Percentiles rank a stretch among this genome's conserved stretches.
phyloP scores from a whole-genome alignment of 768 basidiomycete genomes.

The Suillus decipiens region DNA sequence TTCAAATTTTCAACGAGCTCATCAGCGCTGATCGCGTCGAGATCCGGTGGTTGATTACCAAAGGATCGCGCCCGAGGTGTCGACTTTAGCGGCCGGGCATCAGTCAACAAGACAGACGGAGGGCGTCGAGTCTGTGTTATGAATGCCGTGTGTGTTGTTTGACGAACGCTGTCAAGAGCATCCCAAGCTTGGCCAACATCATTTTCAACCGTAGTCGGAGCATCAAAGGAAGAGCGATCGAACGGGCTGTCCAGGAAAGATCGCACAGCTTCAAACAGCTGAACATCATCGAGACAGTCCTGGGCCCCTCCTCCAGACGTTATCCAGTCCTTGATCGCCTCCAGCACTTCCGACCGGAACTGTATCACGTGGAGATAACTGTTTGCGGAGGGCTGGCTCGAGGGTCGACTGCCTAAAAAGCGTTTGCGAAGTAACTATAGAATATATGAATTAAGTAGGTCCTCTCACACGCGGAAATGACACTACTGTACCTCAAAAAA shows the following conservation, averaged over 20 bases:
- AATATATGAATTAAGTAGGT: background rate
- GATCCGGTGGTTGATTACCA: slow-evolving; percentile 53
- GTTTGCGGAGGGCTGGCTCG: slow-evolving; percentile 42
- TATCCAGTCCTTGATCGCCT: slow-evolving; percentile 72
- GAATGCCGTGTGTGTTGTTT: slow-evolving; percentile 47
- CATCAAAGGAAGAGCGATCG: slow-evolving; percentile 52
- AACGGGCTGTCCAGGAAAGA: slow-evolving; percentile 58
- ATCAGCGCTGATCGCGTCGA: slow-evolving; percentile 64
- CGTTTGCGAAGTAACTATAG: slow-evolving; percentile 73
- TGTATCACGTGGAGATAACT: slow-evolving; percentile 48
- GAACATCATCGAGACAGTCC: slow-evolving; percentile 72
- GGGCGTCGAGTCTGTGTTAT: slow-evolving; percentile 64
- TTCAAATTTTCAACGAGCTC: slow-evolving; percentile 80
- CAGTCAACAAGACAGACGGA: slow-evolving; percentile 31
- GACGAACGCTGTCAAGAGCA: slow-evolving; percentile 44
- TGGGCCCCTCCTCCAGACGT: slow-evolving; percentile 73
- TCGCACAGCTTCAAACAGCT: slow-evolving; percentile 58
- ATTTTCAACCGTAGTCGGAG: slow-evolving; percentile 36
- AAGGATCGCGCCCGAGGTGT: slow-evolving; percentile 22
- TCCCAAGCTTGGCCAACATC: slow-evolving; percentile 50
- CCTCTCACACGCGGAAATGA: background rate
- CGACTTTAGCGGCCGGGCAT: slow-evolving; percentile 21
- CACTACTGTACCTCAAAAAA: slow-evolving; percentile 73
- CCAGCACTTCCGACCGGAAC: slow-evolving; percentile 62
- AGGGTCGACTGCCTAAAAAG: slow-evolving; percentile 54